Conservation (phyloP, 1,284 basidiomycete species). For the Inonotus obliquus region DNA sequence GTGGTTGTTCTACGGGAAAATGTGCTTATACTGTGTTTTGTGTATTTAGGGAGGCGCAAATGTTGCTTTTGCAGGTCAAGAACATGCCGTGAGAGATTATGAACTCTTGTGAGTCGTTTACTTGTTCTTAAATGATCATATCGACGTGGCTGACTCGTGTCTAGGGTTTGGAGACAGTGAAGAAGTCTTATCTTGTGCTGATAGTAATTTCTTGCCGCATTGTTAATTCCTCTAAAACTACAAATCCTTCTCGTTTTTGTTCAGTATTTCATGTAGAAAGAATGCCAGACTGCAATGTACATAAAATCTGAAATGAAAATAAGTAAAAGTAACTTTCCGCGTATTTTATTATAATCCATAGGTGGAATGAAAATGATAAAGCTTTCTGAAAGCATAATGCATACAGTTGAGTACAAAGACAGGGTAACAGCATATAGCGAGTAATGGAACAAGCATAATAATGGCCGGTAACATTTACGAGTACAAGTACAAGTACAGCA, state of each 20-base stretch:
- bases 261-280: too few relatives aligned
- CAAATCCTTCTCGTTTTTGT: too few relatives aligned
- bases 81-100: constrained; percentile 45
- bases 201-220: neutral
- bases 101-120: constrained; percentile 46
- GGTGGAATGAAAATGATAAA: too few relatives aligned
- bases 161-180: constrained; percentile 10
- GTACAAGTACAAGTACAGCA: neutral
- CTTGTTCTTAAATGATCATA: neutral
- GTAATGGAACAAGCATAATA: neutral
- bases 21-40: constrained; percentile 20
- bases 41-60: constrained; percentile 37
- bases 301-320: too few relatives aligned
- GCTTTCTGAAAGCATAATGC: neutral
- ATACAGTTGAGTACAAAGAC: neutral
- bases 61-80: constrained; percentile 36
- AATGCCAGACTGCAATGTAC: too few relatives aligned
- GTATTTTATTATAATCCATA: too few relatives aligned
- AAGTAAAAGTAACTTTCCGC: too few relatives aligned
- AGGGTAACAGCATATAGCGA: neutral
- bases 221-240: too few relatives aligned
- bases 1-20: neutral
- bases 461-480: neutral
- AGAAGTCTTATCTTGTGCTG: neutral
- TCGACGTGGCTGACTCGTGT: neutral